Base-by-base conservation (phyloP, 139 green algal species). In the Chara braunii region DNA sequence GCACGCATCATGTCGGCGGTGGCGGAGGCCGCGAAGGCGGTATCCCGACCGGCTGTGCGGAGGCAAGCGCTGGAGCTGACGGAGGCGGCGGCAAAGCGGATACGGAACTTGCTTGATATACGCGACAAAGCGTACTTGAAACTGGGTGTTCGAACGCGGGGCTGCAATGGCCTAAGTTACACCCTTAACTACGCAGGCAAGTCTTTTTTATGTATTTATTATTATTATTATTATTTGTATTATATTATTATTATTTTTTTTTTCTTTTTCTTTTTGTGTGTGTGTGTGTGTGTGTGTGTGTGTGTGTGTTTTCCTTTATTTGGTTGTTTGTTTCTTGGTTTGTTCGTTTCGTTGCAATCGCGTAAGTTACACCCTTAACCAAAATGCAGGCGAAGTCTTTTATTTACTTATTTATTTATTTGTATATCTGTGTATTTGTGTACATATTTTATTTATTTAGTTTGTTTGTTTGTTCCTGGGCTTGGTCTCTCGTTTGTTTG, bases 141-240 rank as follows among this genome's bases (percentile, higher is more conserved):
- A 35, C 75, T 98, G 2, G 93, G 93, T 0, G 85, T 99, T 1
- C 94, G 92, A 62, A 85, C 81, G 31, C 70, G 93, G 0, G 93
- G 93, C 0, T 99, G 93, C 82, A 98, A 95, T 70, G 93, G 93
- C 3, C 73, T 98, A 24, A 87, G 79, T 40, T 99, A 99, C 75
- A 99, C 91, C 1, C 69, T 99, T 0, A 97, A 98, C 52, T 99
- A 99, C 51, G 81, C 91, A 54, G 65, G 65, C 68, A 30, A 22
- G 65, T 43, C 33, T 43, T 9, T 22, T 22, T 56, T 56, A 37
- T 9, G 33, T 23, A 63, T n/a, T 48, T 48, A 18, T 48, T 18
- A 48, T 84, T 87, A 31, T 45, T 48, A 29, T 18, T 29, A 48
- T 29, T 48, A 29, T 29, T 29, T 29, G 40, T 29, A 48, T 18